Evolutionary conservation across 768 basidiomycete species (phyloP), one percentile per base, ranked within the genome.

Genomic region (Solioccasus polychromus): DNA sequence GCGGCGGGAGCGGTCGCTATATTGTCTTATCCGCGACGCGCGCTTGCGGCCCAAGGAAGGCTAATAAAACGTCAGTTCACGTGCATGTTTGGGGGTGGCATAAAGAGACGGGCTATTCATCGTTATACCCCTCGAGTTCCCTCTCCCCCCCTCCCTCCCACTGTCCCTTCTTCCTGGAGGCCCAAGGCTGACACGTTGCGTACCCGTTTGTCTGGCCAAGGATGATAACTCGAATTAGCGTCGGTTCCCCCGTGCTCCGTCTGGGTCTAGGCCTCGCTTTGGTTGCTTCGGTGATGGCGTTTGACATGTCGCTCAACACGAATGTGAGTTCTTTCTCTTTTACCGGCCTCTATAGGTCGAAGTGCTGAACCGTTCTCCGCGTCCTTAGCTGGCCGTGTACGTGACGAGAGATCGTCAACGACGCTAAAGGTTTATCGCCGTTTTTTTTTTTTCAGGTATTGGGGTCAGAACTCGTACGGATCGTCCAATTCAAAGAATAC

Each of bases 391-490:
- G 45, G 62, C 54, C 29, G 61, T 62, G 61, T 62, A 53, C 17
- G 57, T 32, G 5, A 34, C 10, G n/a, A n/a, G n/a, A n/a, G n/a
- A n/a, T n/a, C n/a, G n/a, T n/a, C n/a, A n/a, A n/a, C n/a, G n/a
- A n/a, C n/a, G n/a, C n/a, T n/a, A n/a, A n/a, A n/a, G n/a, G n/a
- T n/a, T n/a, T n/a, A n/a, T n/a, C 18, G 6, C 8, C 52, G 34
- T 52, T 8, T 11, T 20, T 4, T 0, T 15, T 35, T 15, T 17
- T 40, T 4, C 28, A 64, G 64, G 24, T 67, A 69, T 35, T 68
- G 67, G 68, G 66, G 66, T 11, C 69, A 69, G 47, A 68, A 71
- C 39, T 70, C 68, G 32, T 57, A 55, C 25, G 68, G 69, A 11
- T 63, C 67, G 2, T 25, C 50, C 5, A 54, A 63, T 49, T 39